Evolutionary conservation across 441 rosid species (phyloP).

Genomic region (Brassica hybrid): DNA sequence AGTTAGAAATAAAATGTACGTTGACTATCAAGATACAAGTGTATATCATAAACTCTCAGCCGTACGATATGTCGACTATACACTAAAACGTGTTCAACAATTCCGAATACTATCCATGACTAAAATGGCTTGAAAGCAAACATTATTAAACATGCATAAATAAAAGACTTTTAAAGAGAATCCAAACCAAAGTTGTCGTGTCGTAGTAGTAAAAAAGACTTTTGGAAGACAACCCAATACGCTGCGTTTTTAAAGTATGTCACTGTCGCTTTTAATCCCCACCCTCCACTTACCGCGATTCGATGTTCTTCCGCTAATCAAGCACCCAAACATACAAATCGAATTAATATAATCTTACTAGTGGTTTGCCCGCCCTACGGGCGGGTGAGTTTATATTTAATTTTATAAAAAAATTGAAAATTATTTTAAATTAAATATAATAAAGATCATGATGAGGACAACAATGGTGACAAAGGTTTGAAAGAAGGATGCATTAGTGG

Average conservation of each 20-base stretch:
- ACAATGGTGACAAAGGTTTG: no score
- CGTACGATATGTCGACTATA: background rate
- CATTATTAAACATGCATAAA: background rate
- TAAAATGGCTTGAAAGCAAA: background rate
- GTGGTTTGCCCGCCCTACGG: no score
- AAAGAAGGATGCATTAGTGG: no score
- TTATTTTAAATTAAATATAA: no score
- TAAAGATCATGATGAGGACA: no score
- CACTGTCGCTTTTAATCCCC: conserved; percentile 16
- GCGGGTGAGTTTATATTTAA: no score
- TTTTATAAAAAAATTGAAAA: no score
- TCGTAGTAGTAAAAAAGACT: background rate
- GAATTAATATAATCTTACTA: background rate
- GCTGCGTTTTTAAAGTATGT: conserved; percentile 24
- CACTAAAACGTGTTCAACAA: background rate
- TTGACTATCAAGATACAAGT: background rate
- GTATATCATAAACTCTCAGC: no score
- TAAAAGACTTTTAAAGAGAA: background rate
- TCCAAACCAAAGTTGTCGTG: background rate
- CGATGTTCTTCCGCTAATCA: conserved; percentile 34
- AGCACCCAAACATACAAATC: background rate
- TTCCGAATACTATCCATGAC: background rate
- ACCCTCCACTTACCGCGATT: conserved; percentile 16
- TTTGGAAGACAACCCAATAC: conserved; percentile 29
- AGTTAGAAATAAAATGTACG: no score